Conservation (phyloP, 2,329 filamentous ascomycete genomes). For the Scedosporium aurantiacum region DNA sequence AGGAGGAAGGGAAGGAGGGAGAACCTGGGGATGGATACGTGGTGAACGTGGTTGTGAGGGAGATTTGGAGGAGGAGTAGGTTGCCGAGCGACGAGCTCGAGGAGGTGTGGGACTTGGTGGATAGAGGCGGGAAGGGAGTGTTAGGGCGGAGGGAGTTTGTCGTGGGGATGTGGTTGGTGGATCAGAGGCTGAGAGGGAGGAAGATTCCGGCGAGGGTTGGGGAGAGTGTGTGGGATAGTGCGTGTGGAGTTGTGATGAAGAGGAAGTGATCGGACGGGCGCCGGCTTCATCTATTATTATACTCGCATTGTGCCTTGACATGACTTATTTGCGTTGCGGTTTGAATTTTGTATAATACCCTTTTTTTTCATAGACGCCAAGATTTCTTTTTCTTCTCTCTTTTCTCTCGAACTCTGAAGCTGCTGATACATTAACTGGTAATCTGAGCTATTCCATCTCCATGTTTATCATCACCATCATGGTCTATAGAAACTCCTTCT, state of each 20-base stretch:
- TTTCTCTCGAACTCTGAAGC: not conserved
- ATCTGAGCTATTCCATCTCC: not conserved
- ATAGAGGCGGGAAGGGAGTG: constrained; percentile 40
- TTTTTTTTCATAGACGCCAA: not conserved
- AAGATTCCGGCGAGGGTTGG: constrained; percentile 63
- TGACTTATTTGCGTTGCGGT: no score
- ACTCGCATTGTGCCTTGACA: not conserved
- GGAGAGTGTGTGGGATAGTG: constrained; percentile 68
- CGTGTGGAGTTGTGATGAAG: constrained; percentile 26
- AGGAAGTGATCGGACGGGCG: not conserved
- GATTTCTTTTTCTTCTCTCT: not conserved
- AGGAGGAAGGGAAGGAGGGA: constrained; percentile 14
- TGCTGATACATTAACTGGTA: not conserved
- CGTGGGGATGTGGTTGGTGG: constrained; percentile 72
- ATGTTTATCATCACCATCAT: not conserved
- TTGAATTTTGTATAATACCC: not conserved
- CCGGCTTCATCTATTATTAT: not conserved
- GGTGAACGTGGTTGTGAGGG: constrained; percentile 55
- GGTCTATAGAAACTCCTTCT: constrained; percentile 17
- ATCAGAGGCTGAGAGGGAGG: constrained; percentile 67
- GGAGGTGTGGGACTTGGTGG: constrained; percentile 69
- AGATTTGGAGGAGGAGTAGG: constrained; percentile 65
- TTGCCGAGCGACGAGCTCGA: constrained; percentile 57
- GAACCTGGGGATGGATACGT: constrained; percentile 46
- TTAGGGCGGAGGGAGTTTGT: constrained; percentile 64